Evolutionary conservation across 106 monocot genomes (phyloP).

Genomic region (Posidonia australis): DNA sequence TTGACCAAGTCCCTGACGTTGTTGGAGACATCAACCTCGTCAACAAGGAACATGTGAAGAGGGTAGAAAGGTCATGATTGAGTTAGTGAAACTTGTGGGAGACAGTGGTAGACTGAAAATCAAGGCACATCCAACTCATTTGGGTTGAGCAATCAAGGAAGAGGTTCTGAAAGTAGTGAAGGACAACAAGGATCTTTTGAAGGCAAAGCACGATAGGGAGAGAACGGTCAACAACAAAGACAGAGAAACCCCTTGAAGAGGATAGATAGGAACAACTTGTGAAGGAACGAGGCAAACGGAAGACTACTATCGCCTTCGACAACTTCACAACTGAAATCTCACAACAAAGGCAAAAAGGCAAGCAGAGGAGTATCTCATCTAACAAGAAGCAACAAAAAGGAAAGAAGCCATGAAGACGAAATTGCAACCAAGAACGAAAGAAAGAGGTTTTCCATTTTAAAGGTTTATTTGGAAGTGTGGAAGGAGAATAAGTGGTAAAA

Average conservation of each 20-base stretch:
- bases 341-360: constrained; percentile 5
- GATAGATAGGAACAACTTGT: constrained; percentile 29
- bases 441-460: not conserved
- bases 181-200: constrained; percentile 36
- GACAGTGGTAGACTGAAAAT: constrained; percentile 28
- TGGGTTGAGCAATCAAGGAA: constrained; percentile 33
- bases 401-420: not conserved
- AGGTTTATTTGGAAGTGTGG: no score
- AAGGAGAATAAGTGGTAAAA: no score
- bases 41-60: constrained; percentile 47
- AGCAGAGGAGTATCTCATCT: not conserved
- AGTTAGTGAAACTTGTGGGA: constrained; percentile 35
- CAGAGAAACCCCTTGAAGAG: constrained; percentile 46
- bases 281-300: constrained; percentile 26
- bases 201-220: constrained; percentile 30
- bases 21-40: constrained; percentile 30
- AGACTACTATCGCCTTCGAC: not conserved
- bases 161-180: constrained; percentile 53
- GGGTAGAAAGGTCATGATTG: constrained; percentile 36
- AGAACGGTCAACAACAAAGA: constrained; percentile 4
- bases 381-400: not conserved
- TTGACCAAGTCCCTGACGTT: constrained; percentile 45
- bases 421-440: not conserved
- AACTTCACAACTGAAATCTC: no score
- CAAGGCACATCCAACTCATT: constrained; percentile 33